A percentile compares a stretch with the other conserved stretches of the same genome.
Evolutionary conservation across 805 yeast genomes (phyloP).

Genomic region (Schwanniomyces pseudopolymorphus): DNA sequence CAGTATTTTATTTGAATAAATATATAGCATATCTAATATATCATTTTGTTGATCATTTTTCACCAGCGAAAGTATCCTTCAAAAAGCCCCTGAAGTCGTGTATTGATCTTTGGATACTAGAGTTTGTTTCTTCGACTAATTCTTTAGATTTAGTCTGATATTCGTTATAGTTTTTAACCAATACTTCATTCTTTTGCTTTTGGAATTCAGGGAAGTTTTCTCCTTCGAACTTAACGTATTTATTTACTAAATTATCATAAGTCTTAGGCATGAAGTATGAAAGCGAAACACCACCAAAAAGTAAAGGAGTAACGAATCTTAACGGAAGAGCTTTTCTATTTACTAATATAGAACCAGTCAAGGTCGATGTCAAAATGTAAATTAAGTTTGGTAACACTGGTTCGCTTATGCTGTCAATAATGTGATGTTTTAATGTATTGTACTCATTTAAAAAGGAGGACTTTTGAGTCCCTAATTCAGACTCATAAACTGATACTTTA

Average conservation of each 20-base stretch:
- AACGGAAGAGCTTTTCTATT: constrained; percentile 47
- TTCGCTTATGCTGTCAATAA: constrained; percentile 43
- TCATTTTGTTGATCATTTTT: not conserved
- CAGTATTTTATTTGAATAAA: constrained; percentile 40
- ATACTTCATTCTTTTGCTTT: constrained; percentile 11
- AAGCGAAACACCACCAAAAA: constrained; percentile 45
- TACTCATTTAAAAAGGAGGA: constrained; percentile 49
- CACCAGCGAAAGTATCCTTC: constrained; percentile 8
- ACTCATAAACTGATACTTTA: constrained; percentile 34
- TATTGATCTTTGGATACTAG: constrained; percentile 16
- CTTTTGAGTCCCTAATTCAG: constrained; percentile 47
- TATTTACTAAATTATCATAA: constrained; percentile 28
- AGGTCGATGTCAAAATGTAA: constrained; percentile 53
- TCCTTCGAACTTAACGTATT: constrained; percentile 24
- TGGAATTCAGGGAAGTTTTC: constrained; percentile 31
- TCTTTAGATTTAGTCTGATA: constrained; percentile 10
- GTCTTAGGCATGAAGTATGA: constrained; percentile 56
- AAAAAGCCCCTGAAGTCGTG: constrained; percentile 27
- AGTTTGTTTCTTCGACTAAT: constrained; percentile 10
- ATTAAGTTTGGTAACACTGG: constrained; percentile 56
- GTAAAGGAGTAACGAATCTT: constrained; percentile 51
- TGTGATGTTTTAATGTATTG: constrained; percentile 23
- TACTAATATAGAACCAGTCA: constrained; percentile 56
- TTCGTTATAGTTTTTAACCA: not conserved
- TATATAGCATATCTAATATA: not conserved